Conservation (phyloP, 768 basidiomycete species). For the Leccinum disarticulatum region DNA sequence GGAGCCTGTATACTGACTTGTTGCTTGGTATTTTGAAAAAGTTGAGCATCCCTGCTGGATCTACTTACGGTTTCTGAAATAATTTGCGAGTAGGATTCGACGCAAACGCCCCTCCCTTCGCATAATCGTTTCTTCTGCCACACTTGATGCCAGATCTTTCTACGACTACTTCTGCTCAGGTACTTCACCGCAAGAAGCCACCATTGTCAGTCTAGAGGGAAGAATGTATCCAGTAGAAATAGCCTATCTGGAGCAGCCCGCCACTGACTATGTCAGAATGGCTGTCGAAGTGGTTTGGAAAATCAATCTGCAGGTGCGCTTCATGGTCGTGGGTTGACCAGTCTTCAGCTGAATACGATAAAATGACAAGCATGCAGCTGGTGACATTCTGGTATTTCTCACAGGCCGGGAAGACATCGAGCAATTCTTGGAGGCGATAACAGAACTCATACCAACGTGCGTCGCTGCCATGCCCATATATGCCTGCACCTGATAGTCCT, state of each 20-base stretch:
- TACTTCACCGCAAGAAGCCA: constrained; percentile 64
- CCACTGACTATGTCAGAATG: constrained; percentile 74
- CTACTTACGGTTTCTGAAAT: constrained; percentile 4
- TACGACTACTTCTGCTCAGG: constrained; percentile 82
- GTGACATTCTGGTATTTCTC: constrained; percentile 92
- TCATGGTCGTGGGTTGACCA: neutral
- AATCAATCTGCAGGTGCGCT: constrained; percentile 70
- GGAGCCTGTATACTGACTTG: constrained; percentile 94
- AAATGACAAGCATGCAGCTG: constrained; percentile 61
- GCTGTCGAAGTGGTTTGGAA: constrained; percentile 86
- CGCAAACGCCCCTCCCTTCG: constrained; percentile 88
- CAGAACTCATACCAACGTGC: constrained; percentile 76
- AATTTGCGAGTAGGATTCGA: constrained; percentile 62
- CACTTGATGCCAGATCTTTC: constrained; percentile 89
- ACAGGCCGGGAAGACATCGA: constrained; percentile 98
- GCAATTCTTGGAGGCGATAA: constrained; percentile 73
- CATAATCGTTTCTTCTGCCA: constrained; percentile 93
- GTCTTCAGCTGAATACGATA: neutral
- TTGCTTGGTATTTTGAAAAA: constrained; percentile 92
- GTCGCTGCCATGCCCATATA: constrained; percentile 3
- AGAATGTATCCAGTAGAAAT: constrained; percentile 95
- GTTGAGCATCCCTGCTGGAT: constrained; percentile 40
- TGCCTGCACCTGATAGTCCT: neutral
- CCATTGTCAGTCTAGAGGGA: constrained; percentile 88
- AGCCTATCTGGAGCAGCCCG: constrained; percentile 78